Percentiles rank a stretch among this genome's conserved stretches.
Conservation (phyloP, 495 filamentous ascomycete genomes). For the Letharia columbiana region DNA sequence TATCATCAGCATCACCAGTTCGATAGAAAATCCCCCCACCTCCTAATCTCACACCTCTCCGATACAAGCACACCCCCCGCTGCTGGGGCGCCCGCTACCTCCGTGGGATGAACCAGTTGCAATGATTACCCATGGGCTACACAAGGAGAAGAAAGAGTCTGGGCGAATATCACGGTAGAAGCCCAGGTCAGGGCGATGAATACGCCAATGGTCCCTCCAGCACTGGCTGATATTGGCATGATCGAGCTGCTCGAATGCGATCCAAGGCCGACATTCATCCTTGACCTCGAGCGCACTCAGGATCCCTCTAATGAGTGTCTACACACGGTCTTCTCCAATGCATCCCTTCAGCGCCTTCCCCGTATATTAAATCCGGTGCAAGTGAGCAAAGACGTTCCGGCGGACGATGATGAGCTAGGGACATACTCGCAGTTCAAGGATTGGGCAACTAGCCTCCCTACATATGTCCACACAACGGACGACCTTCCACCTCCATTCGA, state of each 20-base stretch:
- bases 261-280: constrained; percentile 57
- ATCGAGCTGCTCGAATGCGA: constrained; percentile 59
- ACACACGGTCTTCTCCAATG: background rate
- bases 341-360: background rate
- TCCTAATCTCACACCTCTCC: background rate
- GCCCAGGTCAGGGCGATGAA: background rate
- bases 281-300: constrained; percentile 48
- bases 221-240: constrained; percentile 38
- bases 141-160: background rate
- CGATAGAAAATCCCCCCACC: background rate
- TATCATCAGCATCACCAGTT: no score
- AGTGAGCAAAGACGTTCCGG: background rate
- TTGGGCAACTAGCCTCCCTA: background rate
- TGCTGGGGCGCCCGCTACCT: background rate
- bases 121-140: background rate
- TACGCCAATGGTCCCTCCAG: background rate
- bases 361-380: background rate
- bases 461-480: background rate
- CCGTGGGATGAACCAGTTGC: background rate
- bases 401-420: background rate
- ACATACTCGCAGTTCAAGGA: background rate
- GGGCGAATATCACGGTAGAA: background rate
- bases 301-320: background rate
- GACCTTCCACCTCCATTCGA: constrained; percentile 19
- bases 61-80: background rate